These are phyloP conservation scores for Sugiyamaella mastotermitis DNA, from an alignment of 805 yeast species.

Conservation along the genomic window DNA sequence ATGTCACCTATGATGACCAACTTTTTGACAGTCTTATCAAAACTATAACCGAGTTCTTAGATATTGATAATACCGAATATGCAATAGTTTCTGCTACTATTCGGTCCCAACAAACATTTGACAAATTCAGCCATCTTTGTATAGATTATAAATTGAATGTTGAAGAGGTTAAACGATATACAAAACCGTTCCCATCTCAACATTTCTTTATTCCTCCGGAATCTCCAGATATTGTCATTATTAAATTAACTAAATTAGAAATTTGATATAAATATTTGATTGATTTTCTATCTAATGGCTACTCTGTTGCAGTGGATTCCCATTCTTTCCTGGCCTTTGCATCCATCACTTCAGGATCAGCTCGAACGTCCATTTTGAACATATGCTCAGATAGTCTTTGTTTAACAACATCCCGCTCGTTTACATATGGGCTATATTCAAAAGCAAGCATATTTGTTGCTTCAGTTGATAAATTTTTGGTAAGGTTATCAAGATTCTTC, in stretches of 20 bases:
- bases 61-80: conserved; percentile 14
- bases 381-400: conserved; percentile 6
- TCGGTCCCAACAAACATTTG: conserved; percentile 51
- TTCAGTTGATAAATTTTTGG: conserved; percentile 5
- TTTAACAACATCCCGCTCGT: conserved; percentile 5
- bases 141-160: conserved; percentile 16
- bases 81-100: conserved; percentile 66
- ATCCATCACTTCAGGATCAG: conserved; percentile 11
- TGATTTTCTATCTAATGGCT: neutral
- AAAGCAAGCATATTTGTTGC: conserved; percentile 1
- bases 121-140: conserved; percentile 38
- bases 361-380: conserved; percentile 10
- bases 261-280: neutral
- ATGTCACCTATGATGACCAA: conserved; percentile 74
- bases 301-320: neutral
- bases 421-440: conserved; percentile 10
- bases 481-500: neutral
- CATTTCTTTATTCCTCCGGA: conserved; percentile 17
- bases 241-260: neutral
- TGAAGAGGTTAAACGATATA: conserved; percentile 8
- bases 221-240: conserved; percentile 17
- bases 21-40: conserved; percentile 50
- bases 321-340: conserved; percentile 3
- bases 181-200: conserved; percentile 8
- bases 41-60: conserved; percentile 33